Base-by-base conservation (phyloP, 257 asterid genomes). In the Nicotiana knightiana region DNA sequence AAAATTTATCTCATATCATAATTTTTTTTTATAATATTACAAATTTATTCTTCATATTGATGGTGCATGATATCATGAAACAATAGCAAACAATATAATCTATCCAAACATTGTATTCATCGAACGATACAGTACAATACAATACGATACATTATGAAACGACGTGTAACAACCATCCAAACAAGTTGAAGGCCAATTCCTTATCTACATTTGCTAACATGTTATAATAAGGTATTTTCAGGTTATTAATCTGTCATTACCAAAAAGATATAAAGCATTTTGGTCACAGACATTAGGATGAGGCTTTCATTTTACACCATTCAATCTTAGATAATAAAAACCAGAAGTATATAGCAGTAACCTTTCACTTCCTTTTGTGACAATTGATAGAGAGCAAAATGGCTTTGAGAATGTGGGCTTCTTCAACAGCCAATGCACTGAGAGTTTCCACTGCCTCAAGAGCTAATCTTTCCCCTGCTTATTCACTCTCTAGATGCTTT, bases 331-430 rank as follows among this genome's bases (percentile, higher is more conserved):
- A 67, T 89, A 87, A 90, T 84, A 80, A 66, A 57, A 59, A 48
- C 7, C 67, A 48, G 59, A 59, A 83, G 58, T 30, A 80, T 5
- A 81, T 4, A 2, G 28, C 8, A 54, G 39, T 13, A 43, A 66
- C 82, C 80, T 73, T 73, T 64, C 28, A 39, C 46, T 18, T 55
- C 68, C 21, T 77, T 77, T 57, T 30, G 32, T 39, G 64, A 58
- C 35, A 54, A 54, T 9, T 30, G 4, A 3, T 18, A 58, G 8
- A n/a, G 30, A n/a, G 61, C 16, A 66, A 62, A 57, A 93, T 94
- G 98, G 97, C 98, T 70, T 84, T 95, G 43, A 92, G 97, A 88
- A 85, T 92, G 90, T 95, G 98, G 98, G 98, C 97, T 88, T 95
- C 99, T 88, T 95, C 99, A 46, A 91, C 99, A 37, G 98, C 99